phyloP scores from a whole-genome alignment of 176 grass and related monocot species.

The Bothriochloa decipiens region DNA sequence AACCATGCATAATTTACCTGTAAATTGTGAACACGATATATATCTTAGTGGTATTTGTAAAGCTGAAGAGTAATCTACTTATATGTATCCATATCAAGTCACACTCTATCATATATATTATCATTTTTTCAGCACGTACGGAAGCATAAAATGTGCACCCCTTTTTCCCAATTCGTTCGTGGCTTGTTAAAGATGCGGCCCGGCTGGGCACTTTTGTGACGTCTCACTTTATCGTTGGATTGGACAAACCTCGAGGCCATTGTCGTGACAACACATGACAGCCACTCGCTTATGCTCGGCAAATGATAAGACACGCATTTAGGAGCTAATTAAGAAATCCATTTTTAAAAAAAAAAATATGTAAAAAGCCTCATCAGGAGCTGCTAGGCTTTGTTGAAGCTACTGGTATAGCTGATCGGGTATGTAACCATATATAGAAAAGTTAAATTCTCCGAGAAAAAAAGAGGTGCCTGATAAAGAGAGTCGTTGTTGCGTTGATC shows the following conservation, averaged over 20 bases:
- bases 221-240: slow-evolving; percentile 52
- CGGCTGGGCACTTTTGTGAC: slow-evolving; percentile 43
- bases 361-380: background rate
- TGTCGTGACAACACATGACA: slow-evolving; percentile 43
- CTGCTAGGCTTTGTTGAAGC: slow-evolving; percentile 1
- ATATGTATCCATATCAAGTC: background rate
- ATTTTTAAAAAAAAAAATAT: background rate
- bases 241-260: slow-evolving; percentile 54
- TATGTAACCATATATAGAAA: slow-evolving; percentile 30
- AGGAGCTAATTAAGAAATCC: slow-evolving; percentile 11
- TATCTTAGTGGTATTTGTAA: background rate
- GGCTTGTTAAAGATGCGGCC: slow-evolving; percentile 9
- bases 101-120: background rate
- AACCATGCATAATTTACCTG: background rate
- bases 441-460: slow-evolving; percentile 9
- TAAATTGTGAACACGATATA: background rate
- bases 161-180: slow-evolving; percentile 29
- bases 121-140: slow-evolving; percentile 8
- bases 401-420: background rate
- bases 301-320: slow-evolving; percentile 30
- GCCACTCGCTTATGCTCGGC: slow-evolving; percentile 23
- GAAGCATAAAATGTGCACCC: slow-evolving; percentile 9
- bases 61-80: background rate
- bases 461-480: background rate
- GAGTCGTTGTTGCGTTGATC: slow-evolving; percentile 8